A percentile compares a stretch with the other conserved stretches of the same genome.
phyloP scores from a whole-genome alignment of 192 early-diverging fungal genomes.

The Backusella australiensis region DNA sequence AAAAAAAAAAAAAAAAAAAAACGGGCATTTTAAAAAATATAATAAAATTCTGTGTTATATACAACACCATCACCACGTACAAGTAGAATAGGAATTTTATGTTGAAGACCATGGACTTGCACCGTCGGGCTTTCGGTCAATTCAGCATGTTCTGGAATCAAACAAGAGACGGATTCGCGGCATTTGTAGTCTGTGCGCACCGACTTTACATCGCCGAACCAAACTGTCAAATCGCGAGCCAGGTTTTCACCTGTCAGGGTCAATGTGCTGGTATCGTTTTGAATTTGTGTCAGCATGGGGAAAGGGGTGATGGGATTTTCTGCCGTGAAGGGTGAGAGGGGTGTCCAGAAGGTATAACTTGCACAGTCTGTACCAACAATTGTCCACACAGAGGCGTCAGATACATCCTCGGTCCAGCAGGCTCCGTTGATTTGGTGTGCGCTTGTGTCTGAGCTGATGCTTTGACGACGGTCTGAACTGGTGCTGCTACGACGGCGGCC shows the following conservation, averaged over 20 bases:
- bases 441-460: neutral
- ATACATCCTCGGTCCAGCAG: slow-evolving; percentile 75
- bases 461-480: neutral
- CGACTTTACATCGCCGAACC: slow-evolving; percentile 61
- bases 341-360: slow-evolving; percentile 48
- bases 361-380: slow-evolving; percentile 78
- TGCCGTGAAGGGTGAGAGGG: slow-evolving; percentile 14
- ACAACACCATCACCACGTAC: slow-evolving; percentile 37
- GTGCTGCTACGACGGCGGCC: slow-evolving; percentile 5
- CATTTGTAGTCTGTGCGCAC: slow-evolving; percentile 47
- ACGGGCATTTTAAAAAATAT: slow-evolving; percentile 18
- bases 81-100: slow-evolving; percentile 28
- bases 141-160: slow-evolving; percentile 32
- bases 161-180: slow-evolving; percentile 38
- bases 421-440: neutral
- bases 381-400: slow-evolving; percentile 88
- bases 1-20: too few relatives aligned
- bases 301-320: neutral
- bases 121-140: slow-evolving; percentile 15
- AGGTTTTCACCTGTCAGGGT: slow-evolving; percentile 67
- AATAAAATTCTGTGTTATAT: slow-evolving; percentile 29
- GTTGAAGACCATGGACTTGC: neutral
- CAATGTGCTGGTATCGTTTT: slow-evolving; percentile 31
- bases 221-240: slow-evolving; percentile 61
- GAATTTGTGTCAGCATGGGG: slow-evolving; percentile 13